Conservation (phyloP, 1,284 basidiomycete genomes). For the Pseudomicrostroma phylloplanum region DNA sequence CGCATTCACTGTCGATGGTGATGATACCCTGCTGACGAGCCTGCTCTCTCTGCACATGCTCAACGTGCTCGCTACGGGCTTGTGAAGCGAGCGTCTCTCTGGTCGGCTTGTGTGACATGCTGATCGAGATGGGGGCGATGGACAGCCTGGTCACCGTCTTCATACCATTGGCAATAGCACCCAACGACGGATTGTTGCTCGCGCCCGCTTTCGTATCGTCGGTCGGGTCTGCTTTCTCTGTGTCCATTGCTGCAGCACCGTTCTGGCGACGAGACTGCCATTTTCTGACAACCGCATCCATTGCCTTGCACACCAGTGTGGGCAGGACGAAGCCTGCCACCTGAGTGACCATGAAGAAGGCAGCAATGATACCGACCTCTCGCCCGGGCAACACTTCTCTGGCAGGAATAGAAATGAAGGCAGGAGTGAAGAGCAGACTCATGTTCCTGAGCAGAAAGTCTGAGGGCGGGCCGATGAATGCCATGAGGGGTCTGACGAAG, state of each 20-base stretch:
- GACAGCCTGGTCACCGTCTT: slow-evolving; percentile 28
- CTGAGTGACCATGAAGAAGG: slow-evolving; percentile 34
- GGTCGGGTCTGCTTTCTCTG: background rate
- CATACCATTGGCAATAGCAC: slow-evolving; percentile 25
- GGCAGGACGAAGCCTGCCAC: slow-evolving; percentile 30
- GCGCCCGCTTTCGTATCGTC: too few relatives aligned
- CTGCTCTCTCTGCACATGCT: slow-evolving; percentile 19
- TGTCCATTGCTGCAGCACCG: background rate
- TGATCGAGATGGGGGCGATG: slow-evolving; percentile 16
- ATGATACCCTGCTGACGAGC: slow-evolving; percentile 15
- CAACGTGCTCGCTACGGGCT: slow-evolving; percentile 11
- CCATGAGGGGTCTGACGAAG: slow-evolving; percentile 23
- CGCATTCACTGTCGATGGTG: slow-evolving; percentile 32
- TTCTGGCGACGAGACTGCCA: too few relatives aligned
- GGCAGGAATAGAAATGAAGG: slow-evolving; percentile 40
- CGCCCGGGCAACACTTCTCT: slow-evolving; percentile 30
- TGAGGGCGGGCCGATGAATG: slow-evolving; percentile 33
- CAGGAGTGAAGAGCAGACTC: slow-evolving; percentile 29
- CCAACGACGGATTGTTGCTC: background rate
- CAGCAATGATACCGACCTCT: slow-evolving; percentile 37
- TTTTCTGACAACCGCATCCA: too few relatives aligned
- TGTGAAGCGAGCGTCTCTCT: too few relatives aligned
- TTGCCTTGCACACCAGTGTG: slow-evolving; percentile 18
- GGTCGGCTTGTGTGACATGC: too few relatives aligned
- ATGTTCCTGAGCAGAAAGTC: slow-evolving; percentile 42